These are phyloP conservation scores for Spiromastix sp. DNA, from an alignment of 2,329 filamentous ascomycete genomes.

Conservation along the genomic window DNA sequence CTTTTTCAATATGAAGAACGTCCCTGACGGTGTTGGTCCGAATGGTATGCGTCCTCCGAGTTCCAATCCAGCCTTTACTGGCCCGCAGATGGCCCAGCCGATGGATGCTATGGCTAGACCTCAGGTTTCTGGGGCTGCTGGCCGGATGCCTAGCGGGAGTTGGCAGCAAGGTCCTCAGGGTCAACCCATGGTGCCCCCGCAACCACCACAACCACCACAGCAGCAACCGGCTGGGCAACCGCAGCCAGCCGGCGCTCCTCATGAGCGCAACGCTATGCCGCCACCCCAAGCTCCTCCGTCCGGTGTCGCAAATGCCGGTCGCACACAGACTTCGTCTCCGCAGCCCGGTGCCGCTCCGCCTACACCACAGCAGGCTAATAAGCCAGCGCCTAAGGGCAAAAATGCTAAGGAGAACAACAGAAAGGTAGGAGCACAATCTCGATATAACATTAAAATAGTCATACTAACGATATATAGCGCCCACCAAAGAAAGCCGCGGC, in stretches of 20 bases:
- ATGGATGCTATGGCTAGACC: constrained; percentile 24
- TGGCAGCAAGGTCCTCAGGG: constrained; percentile 31
- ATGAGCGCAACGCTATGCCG: constrained; percentile 45
- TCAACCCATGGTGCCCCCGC: constrained; percentile 35
- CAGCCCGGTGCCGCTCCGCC: constrained; percentile 43
- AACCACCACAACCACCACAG: constrained; percentile 34
- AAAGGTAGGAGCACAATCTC: constrained; percentile 33
- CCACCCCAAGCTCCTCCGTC: constrained; percentile 37
- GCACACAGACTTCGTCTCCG: constrained; percentile 34
- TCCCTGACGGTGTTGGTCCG: constrained; percentile 29
- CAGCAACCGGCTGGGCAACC: constrained; percentile 29
- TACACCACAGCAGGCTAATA: constrained; percentile 51
- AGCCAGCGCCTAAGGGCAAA: constrained; percentile 48
- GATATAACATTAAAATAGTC: not conserved
- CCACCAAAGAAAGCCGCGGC: constrained; percentile 33
- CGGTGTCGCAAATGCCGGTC: constrained; percentile 28
- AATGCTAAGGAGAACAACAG: constrained; percentile 43
- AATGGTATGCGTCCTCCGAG: constrained; percentile 50
- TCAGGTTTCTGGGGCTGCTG: constrained; percentile 21
- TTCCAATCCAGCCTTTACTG: constrained; percentile 40
- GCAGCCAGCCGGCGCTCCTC: constrained; percentile 44
- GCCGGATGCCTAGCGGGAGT: constrained; percentile 30
- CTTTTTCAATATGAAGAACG: constrained; percentile 35
- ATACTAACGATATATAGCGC: constrained; percentile 23
- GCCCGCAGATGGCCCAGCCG: constrained; percentile 34